Evolutionary conservation across 805 yeast genomes (phyloP), one percentile per base, ranked within the genome.

Genomic region (Barnettozyma populi): DNA sequence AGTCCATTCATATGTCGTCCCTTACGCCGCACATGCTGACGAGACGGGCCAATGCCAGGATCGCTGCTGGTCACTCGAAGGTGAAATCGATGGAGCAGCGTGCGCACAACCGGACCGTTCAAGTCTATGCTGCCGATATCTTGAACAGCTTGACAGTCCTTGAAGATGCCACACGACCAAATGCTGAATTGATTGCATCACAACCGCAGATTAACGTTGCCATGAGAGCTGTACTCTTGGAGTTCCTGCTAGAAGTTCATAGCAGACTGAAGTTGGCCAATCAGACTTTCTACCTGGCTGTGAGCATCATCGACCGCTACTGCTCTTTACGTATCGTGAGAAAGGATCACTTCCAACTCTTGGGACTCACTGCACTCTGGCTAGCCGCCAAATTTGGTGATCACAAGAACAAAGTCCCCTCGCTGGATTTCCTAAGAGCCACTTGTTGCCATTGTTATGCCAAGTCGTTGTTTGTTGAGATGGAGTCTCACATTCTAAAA

Each of bases 301-400:
- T 84, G 52, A 81, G 81, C 57, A 76, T 90, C 51, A 76, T 90
- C 49, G 97, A 90, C 63, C 77, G 96, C 49, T 92, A 90, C 68
- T 84, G 94, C 61, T 83, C 95, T 41, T 79, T 80, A 55, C 75
- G 95, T 54, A 78, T 87, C 21, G 89, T 89, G 7, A 79, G 85
- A 63, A 79, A 84, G 54, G 86, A 85, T 51, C 95, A 89, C 61
- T 83, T 85, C 61, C 97, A 90, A 67, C 72, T 90, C 45, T 79
- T 90, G 24, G 95, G 95, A 25, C 79, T 95, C 54, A 83, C 95
- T 2, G 82, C 95, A 25, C 67, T 90, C 45, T 92, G 97, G 97
- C 78, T 92, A 18, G 90, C 96, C 3, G 77, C 95, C 34, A 90
- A 90, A 63, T 74, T 79, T 49, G 75, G 78, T 55, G 90, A 89